Conservation (phyloP, 1,284 basidiomycete genomes). For the Cutaneotrichosporon arboriforme region DNA sequence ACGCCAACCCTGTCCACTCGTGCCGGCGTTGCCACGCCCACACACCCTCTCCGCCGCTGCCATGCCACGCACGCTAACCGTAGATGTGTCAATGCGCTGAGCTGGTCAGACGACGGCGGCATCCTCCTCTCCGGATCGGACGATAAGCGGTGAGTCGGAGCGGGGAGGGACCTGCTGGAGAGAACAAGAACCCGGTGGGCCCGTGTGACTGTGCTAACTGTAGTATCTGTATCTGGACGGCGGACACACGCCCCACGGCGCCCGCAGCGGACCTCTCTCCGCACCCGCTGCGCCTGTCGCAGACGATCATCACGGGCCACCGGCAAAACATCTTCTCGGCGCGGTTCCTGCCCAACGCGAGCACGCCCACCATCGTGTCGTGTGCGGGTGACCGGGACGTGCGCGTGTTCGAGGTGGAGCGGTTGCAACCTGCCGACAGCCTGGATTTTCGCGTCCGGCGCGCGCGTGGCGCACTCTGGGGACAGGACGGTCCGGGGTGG, state of each 20-base stretch:
- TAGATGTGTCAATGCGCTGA: conserved; percentile 73
- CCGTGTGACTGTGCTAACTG: background rate
- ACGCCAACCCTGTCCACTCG: too few relatives aligned
- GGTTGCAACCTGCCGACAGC: conserved; percentile 48
- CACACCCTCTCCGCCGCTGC: too few relatives aligned
- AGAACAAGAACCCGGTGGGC: too few relatives aligned
- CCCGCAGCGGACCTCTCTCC: conserved; percentile 41
- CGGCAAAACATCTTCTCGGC: conserved; percentile 80
- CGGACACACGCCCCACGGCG: conserved; percentile 42
- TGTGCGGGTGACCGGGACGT: conserved; percentile 76
- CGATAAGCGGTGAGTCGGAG: conserved; percentile 63
- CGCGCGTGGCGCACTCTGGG: conserved; percentile 24
- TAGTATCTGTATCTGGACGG: conserved; percentile 65
- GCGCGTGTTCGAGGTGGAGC: conserved; percentile 70
- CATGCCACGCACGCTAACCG: too few relatives aligned
- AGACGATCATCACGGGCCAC: conserved; percentile 70
- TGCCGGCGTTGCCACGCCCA: too few relatives aligned
- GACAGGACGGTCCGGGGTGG: conserved; percentile 35
- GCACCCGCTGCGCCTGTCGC: conserved; percentile 59
- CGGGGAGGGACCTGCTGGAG: too few relatives aligned
- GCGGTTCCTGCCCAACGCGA: conserved; percentile 65
- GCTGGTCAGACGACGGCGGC: conserved; percentile 71
- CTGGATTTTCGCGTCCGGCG: background rate
- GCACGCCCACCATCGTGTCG: conserved; percentile 51
- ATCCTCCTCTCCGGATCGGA: conserved; percentile 73